Conservation (phyloP, 768 basidiomycete genomes). For the Cystobasidium onofrii region DNA sequence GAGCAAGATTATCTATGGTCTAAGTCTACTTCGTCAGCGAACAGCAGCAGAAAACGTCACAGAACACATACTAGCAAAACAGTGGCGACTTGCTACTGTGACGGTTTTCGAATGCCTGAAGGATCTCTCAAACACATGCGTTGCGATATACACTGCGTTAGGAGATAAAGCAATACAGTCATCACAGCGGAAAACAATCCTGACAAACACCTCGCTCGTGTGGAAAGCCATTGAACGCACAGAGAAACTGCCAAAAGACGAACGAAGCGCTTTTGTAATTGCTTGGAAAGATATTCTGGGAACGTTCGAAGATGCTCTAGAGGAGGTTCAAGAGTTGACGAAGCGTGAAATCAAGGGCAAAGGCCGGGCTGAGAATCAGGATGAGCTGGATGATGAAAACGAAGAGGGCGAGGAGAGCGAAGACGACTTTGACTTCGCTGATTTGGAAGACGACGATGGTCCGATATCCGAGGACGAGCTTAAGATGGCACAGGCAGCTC, state of each 20-base stretch:
- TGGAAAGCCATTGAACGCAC: slow-evolving; percentile 21
- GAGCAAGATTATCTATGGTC: not conserved
- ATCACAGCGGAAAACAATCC: slow-evolving; percentile 3
- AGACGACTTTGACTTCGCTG: slow-evolving; percentile 1
- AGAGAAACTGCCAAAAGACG: not conserved
- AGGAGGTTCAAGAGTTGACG: slow-evolving; percentile 1
- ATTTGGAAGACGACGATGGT: slow-evolving; percentile 3
- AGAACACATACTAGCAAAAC: not conserved
- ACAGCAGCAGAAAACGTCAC: not conserved
- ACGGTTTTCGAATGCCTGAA: not conserved
- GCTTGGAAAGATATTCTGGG: slow-evolving; percentile 6
- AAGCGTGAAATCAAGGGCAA: not conserved
- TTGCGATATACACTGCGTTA: not conserved
- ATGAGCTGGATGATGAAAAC: slow-evolving; percentile 4
- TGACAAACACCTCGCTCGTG: slow-evolving; percentile 1
- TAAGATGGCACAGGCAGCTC: not conserved
- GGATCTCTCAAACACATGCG: not conserved
- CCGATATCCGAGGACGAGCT: slow-evolving; percentile 1
- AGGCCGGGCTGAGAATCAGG: not conserved
- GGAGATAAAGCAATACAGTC: not conserved
- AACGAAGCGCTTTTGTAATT: not conserved
- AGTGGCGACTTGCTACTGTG: not conserved
- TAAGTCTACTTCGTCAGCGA: not conserved
- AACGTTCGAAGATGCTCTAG: slow-evolving; percentile 9
- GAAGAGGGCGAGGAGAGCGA: not conserved